phyloP scores from a whole-genome alignment of 169 alveolate species.

The Theileria annulata region DNA sequence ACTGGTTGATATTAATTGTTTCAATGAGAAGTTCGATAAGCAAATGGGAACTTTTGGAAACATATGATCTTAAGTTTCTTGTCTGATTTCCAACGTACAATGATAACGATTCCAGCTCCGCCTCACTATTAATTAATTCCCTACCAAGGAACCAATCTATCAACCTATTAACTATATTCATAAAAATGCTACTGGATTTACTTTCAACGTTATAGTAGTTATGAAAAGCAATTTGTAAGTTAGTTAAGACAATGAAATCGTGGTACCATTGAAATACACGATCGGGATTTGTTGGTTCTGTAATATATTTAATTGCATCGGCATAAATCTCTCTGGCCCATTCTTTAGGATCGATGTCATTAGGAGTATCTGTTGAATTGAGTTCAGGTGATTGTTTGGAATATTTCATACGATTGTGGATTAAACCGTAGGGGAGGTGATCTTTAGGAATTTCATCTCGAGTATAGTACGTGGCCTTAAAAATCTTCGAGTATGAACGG shows the following conservation, averaged over 20 bases:
- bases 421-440: conserved; percentile 51
- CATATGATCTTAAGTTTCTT: conserved; percentile 52
- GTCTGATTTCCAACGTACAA: conserved; percentile 27
- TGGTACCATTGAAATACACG: conserved; percentile 47
- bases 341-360: neutral
- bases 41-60: conserved; percentile 44
- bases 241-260: conserved; percentile 53
- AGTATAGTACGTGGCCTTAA: conserved; percentile 36
- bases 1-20: neutral
- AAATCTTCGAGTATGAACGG: conserved; percentile 1
- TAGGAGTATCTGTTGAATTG: conserved; percentile 14
- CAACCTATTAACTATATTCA: too few relatives aligned
- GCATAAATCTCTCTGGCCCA: conserved; percentile 6
- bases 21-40: conserved; percentile 21
- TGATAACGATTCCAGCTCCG: conserved; percentile 14
- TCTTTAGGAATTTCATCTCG: conserved; percentile 22
- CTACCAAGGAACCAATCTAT: too few relatives aligned
- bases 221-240: conserved; percentile 53
- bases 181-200: too few relatives aligned
- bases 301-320: conserved; percentile 29
- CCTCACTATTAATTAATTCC: conserved; percentile 10
- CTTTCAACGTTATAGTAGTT: neutral
- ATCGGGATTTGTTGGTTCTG: neutral
- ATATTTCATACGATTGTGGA: neutral
- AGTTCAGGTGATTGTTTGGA: neutral